These are phyloP conservation scores for Bonnemaisonia californica DNA, from an alignment of 31 red algal genomes.

Conservation along the genomic window DNA sequence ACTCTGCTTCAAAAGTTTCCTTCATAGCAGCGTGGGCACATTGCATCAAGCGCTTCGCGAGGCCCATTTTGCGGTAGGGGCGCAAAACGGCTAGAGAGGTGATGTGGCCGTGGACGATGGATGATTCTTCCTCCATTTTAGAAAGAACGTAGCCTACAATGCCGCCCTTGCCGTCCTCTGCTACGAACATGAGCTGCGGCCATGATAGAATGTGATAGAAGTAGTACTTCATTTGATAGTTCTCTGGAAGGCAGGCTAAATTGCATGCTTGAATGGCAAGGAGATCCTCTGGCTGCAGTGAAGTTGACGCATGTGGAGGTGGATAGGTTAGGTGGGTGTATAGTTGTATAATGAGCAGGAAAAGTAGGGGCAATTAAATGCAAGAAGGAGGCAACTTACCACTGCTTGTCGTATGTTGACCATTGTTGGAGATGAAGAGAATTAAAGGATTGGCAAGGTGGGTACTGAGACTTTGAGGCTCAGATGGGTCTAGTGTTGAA, in stretches of 20 bases:
- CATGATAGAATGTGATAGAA: conserved; percentile 98
- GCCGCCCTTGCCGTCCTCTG: conserved; percentile 81
- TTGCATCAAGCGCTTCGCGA: conserved; percentile 89
- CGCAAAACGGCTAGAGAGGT: conserved; percentile 96
- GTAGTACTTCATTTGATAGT: conserved; percentile 99
- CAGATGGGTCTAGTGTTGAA: too few species aligned
- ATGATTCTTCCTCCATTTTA: conserved; percentile 95
- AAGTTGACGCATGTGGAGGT: background rate
- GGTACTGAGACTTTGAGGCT: background rate
- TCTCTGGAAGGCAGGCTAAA: conserved; percentile 94
- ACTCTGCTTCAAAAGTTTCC: conserved; percentile 87
- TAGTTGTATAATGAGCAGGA: background rate
- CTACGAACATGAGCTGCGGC: conserved; percentile 98
- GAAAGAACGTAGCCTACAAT: conserved; percentile 97
- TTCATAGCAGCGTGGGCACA: conserved; percentile 93
- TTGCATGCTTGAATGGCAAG: conserved; percentile 97
- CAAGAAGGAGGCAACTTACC: too few species aligned
- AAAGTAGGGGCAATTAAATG: background rate
- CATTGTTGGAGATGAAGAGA: conserved; percentile 28
- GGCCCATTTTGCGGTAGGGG: conserved; percentile 90
- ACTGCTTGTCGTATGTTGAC: conserved; percentile 90
- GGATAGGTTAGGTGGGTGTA: background rate
- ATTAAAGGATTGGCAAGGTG: background rate
- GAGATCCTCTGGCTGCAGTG: conserved; percentile 78
- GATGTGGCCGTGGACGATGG: conserved; percentile 92